These are phyloP conservation scores for Gnomoniopsis sp. DNA, from an alignment of 2,329 filamentous ascomycete species.

Conservation along the genomic window DNA sequence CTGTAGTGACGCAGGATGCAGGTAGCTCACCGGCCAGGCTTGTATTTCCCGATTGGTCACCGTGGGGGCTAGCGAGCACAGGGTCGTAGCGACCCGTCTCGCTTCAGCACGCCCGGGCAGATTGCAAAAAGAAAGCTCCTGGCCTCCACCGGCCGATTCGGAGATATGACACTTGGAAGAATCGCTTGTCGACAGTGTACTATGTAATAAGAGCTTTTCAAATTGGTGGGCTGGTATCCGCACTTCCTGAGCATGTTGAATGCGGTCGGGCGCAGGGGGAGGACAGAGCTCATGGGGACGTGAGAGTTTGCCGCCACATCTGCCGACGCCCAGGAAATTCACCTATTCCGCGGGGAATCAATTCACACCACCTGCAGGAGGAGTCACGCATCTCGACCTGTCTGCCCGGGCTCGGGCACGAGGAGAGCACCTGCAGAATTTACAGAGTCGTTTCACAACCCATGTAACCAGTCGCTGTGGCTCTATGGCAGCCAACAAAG, in stretches of 20 bases:
- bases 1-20: neutral
- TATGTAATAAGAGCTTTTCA: neutral
- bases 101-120: slow-evolving; percentile 7
- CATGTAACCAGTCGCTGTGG: neutral
- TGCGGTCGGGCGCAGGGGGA: neutral
- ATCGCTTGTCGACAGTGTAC: slow-evolving; percentile 4
- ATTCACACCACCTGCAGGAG: neutral
- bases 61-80: neutral
- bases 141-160: slow-evolving; percentile 9
- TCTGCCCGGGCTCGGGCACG: neutral
- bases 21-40: neutral
- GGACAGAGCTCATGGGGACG: neutral
- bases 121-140: slow-evolving; percentile 2
- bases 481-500: too few relatives aligned
- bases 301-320: neutral
- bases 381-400: neutral
- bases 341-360: neutral
- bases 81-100: slow-evolving; percentile 12
- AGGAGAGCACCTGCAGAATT: neutral
- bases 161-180: slow-evolving; percentile 13
- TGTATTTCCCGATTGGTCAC: slow-evolving; percentile 16
- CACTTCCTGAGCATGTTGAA: neutral
- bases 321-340: neutral
- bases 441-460: neutral
- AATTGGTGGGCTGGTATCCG: neutral